Evolutionary conservation across 805 yeast species (phyloP).

Genomic region (Maudiozyma saulgeensis): DNA sequence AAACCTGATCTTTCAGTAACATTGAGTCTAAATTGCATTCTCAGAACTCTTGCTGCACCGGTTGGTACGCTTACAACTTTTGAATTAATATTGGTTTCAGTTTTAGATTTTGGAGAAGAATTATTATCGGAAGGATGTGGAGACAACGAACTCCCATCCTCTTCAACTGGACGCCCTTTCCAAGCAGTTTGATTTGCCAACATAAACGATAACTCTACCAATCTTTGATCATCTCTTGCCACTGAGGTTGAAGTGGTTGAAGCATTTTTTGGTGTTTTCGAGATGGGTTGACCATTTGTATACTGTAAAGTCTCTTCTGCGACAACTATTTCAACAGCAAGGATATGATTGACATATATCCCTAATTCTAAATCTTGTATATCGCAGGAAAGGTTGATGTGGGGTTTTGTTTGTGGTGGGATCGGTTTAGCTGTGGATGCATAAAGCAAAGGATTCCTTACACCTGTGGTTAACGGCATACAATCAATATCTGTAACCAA

Average conservation of each 20-base stretch:
- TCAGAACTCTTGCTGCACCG: conserved; percentile 86
- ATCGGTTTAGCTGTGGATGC: conserved; percentile 33
- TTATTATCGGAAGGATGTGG: conserved; percentile 10
- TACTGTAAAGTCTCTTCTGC: conserved; percentile 73
- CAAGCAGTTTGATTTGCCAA: conserved; percentile 30
- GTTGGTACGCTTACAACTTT: conserved; percentile 62
- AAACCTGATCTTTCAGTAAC: conserved; percentile 87
- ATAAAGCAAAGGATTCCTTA: conserved; percentile 36
- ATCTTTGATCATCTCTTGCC: conserved; percentile 28
- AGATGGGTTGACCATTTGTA: conserved; percentile 25
- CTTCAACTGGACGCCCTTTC: conserved; percentile 14
- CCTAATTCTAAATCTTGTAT: conserved; percentile 76
- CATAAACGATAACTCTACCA: conserved; percentile 37
- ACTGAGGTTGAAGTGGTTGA: conserved; percentile 3
- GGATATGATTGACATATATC: conserved; percentile 60
- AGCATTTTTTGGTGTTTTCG: not conserved
- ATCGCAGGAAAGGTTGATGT: conserved; percentile 59
- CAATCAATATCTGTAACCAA: conserved; percentile 62
- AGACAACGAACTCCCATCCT: conserved; percentile 11
- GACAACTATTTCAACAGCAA: conserved; percentile 82
- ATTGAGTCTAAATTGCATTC: conserved; percentile 86
- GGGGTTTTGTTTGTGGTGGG: conserved; percentile 23
- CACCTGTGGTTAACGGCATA: conserved; percentile 46
- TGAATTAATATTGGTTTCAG: conserved; percentile 3
- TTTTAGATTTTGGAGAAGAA: not conserved